Conservation (phyloP, 768 basidiomycete species). For the Termitomyces sp. region DNA sequence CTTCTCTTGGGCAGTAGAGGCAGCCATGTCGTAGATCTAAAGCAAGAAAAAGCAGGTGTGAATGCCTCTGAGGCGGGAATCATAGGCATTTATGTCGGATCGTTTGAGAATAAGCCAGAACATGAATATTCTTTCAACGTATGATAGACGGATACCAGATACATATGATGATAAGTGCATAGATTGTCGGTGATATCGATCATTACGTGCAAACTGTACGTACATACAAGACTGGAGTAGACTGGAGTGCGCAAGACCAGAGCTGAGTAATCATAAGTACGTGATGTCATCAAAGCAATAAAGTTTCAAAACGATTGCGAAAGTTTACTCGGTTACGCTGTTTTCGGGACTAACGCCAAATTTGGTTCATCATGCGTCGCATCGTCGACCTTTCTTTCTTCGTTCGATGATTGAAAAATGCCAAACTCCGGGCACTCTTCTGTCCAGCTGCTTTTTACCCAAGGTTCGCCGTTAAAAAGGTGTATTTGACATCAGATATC, state of each 20-base stretch:
- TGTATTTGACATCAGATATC: not conserved
- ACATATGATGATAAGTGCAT: not conserved
- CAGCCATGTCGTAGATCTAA: constrained; percentile 5
- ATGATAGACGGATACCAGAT: no score
- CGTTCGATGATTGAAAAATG: not conserved
- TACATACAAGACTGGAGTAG: not conserved
- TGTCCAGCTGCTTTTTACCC: constrained; percentile 1
- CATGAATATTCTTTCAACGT: no score
- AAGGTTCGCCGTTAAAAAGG: constrained; percentile 11
- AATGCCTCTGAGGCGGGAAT: no score
- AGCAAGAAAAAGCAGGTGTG: no score
- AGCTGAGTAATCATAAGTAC: no score
- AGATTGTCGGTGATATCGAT: no score
- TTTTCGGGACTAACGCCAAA: not conserved
- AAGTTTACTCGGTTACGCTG: not conserved
- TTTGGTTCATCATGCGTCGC: no score
- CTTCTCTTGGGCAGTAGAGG: constrained; percentile 12
- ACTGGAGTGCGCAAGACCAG: no score
- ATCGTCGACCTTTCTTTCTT: no score
- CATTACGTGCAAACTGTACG: no score
- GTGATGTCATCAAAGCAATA: not conserved
- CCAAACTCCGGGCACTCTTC: not conserved
- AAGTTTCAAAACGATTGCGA: no score
- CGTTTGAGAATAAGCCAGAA: no score
- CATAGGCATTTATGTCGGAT: not conserved